Percentiles rank a stretch among this genome's conserved stretches.
Evolutionary conservation across 208 protist species (phyloP).

Genomic region (Acanthamoeba royreba): DNA sequence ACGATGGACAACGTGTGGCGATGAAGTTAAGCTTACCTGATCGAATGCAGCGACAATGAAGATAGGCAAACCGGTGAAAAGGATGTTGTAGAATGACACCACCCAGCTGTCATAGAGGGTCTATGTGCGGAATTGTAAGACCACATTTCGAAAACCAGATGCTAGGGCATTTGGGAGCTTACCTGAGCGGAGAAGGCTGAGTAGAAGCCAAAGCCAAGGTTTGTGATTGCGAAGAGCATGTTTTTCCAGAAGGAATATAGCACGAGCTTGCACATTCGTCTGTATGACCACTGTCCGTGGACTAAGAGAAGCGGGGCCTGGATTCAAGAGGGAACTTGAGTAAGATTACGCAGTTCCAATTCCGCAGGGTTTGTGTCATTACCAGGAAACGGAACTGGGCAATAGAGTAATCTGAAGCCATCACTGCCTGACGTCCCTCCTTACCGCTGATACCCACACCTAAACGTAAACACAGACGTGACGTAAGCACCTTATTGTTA

Average conservation of each 20-base stretch:
- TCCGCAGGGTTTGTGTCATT: slow-evolving; percentile 90
- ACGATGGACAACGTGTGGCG: not conserved
- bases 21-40: slow-evolving; percentile 27
- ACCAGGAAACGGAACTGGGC: slow-evolving; percentile 78
- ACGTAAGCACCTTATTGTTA: not conserved
- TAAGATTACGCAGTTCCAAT: slow-evolving; percentile 83
- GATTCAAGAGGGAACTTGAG: not conserved
- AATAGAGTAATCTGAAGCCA: slow-evolving; percentile 79
- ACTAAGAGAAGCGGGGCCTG: slow-evolving; percentile 45
- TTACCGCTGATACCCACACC: slow-evolving; percentile 83
- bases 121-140: no score
- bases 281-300: slow-evolving; percentile 72
- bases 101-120: slow-evolving; percentile 62
- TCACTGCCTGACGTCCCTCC: slow-evolving; percentile 83
- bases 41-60: slow-evolving; percentile 82
- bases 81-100: slow-evolving; percentile 78
- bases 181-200: slow-evolving; percentile 85
- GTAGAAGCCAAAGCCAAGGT: slow-evolving; percentile 82
- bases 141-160: no score
- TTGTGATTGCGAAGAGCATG: slow-evolving; percentile 69
- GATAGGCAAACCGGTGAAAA: slow-evolving; percentile 84
- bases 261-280: slow-evolving; percentile 73
- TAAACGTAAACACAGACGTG: not conserved
- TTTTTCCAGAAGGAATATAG: slow-evolving; percentile 85
- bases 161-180: not conserved